phyloP scores from a whole-genome alignment of 768 basidiomycete genomes.

The Phlebiopsis gigantea region DNA sequence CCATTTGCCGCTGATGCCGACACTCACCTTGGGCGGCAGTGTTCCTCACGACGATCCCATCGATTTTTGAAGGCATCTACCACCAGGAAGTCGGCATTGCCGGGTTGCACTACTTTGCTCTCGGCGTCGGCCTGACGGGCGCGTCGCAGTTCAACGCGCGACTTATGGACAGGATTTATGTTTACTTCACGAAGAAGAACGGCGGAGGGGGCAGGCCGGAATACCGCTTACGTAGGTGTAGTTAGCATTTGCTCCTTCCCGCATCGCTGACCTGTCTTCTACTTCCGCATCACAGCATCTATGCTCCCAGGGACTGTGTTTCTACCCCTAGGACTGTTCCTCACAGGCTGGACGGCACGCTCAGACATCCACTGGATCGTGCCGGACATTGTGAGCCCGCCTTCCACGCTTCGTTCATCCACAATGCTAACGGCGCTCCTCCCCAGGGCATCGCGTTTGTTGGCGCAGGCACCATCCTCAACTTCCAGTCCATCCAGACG shows the following conservation, averaged over 20 bases:
- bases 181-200: conserved; percentile 45
- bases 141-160: conserved; percentile 52
- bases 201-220: conserved; percentile 51
- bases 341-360: conserved; percentile 67
- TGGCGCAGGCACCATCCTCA: conserved; percentile 54
- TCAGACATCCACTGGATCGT: conserved; percentile 60
- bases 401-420: not conserved
- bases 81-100: conserved; percentile 50
- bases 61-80: conserved; percentile 53
- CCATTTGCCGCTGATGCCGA: too few relatives aligned
- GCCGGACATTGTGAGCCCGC: conserved; percentile 50
- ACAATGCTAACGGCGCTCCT: not conserved
- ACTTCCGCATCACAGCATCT: conserved; percentile 47
- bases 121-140: conserved; percentile 29
- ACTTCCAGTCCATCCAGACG: conserved; percentile 58
- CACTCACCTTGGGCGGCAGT: too few relatives aligned
- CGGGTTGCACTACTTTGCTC: conserved; percentile 65
- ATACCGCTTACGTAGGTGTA: conserved; percentile 43
- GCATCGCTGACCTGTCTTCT: not conserved
- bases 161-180: conserved; percentile 52
- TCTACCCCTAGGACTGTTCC: conserved; percentile 63
- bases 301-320: conserved; percentile 55
- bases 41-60: conserved; percentile 60
- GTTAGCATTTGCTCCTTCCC: too few relatives aligned
- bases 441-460: conserved; percentile 50